Base-by-base conservation (phyloP, 805 yeast species). In the Schwanniomyces polymorphus region DNA sequence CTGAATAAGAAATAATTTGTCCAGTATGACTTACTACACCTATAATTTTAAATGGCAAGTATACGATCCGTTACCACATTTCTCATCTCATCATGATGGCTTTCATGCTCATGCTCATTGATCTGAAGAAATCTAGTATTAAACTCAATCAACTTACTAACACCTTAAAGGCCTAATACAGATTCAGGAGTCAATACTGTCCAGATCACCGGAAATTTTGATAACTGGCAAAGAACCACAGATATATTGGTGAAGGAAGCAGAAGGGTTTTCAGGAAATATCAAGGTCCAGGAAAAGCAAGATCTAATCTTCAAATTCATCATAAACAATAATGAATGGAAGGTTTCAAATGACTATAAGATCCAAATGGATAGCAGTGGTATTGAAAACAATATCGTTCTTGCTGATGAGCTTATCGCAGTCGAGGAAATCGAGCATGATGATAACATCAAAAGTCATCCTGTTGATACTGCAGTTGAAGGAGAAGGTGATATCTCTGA, bases 121-220 rank as follows among this genome's bases (percentile, higher is more conserved):
- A 28, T 18, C 35, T 41, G 34, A 18, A 11, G 23, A 21, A 21
- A 21, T 21, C 23, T 21, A 5, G 23, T 21, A 21, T 21, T 21
- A 3, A 21, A 21, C 5, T 5, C 23, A 21, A 21, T 21, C 23
- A 21, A 4, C 5, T 14, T 41, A 49, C 46, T 44, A 44, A 44
- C 46, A 12, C 14, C 6, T 8, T 23, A 12, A 23, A 55, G 59
- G 57, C 51, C 50, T 27, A 29, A 49, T 8, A 42, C 40, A 27
- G 51, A 48, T 42, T 38, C 42, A 18, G 38, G 40, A 25, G 53
- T 50, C 26, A 38, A 49, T 6, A 54, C 66, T 7, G 65, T 72
- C 23, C 64, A 63, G 26, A 65, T 72, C 18, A 72, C 77, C 1
- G 78, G 78, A 5, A 63, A 56, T 52, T 73, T 73, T 52, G 76